Conservation (phyloP, 352 stramenopile genomes). For the Phytophthora pistaciae region DNA sequence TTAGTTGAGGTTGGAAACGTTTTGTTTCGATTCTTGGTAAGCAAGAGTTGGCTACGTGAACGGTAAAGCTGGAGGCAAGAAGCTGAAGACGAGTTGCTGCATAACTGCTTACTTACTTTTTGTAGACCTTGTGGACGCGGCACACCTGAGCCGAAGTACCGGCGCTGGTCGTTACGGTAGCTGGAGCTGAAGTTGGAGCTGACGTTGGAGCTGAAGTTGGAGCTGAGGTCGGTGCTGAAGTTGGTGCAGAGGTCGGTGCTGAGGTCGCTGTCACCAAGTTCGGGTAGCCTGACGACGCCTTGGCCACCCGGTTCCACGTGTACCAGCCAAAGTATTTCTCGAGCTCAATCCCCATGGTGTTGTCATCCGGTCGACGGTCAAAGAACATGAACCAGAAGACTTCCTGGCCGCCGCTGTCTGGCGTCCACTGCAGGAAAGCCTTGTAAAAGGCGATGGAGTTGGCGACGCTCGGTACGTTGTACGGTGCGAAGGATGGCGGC, state of each 20-base stretch:
- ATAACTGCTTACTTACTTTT: constrained; percentile 4
- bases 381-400: constrained; percentile 90
- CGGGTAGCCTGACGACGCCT: constrained; percentile 49
- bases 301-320: constrained; percentile 49
- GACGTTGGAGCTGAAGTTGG: constrained; percentile 20
- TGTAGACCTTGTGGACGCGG: constrained; percentile 48
- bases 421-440: constrained; percentile 71
- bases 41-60: neutral
- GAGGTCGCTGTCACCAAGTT: constrained; percentile 21
- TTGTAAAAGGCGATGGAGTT: constrained; percentile 70
- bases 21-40: neutral
- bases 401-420: constrained; percentile 47
- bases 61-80: neutral
- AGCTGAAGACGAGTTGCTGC: neutral
- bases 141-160: constrained; percentile 31
- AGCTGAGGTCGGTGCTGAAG: constrained; percentile 17
- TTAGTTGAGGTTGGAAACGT: neutral
- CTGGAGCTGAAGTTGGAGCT: constrained; percentile 5
- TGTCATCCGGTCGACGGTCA: constrained; percentile 63
- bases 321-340: constrained; percentile 85
- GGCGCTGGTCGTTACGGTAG: neutral
- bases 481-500: constrained; percentile 37
- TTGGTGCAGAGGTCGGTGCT: constrained; percentile 10
- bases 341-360: constrained; percentile 53
- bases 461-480: constrained; percentile 59